Evolutionary conservation across 1,139 yeast genomes (phyloP).

Genomic region (Geotrichum aggregatum): DNA sequence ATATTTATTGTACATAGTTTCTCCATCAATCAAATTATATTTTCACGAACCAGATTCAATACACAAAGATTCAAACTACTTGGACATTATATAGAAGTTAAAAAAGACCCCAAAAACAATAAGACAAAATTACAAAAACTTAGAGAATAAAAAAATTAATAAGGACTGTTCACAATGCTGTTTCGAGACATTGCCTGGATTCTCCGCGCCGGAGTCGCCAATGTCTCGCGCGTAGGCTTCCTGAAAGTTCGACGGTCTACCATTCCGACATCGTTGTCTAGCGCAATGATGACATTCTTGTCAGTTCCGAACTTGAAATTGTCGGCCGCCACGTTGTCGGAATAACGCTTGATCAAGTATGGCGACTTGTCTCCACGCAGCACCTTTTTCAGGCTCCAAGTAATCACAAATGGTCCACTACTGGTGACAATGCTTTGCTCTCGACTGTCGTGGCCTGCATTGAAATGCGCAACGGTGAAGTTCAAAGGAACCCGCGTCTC

Average conservation of each 20-base stretch:
- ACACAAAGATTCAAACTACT: no score
- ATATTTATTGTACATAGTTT: background rate
- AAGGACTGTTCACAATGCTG: conserved; percentile 37
- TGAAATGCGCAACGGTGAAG: conserved; percentile 74
- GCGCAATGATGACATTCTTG: conserved; percentile 64
- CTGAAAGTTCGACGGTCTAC: conserved; percentile 57
- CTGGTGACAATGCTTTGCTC: conserved; percentile 75
- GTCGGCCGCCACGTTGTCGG: conserved; percentile 64
- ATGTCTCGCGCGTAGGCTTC: conserved; percentile 51
- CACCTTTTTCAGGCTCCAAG: conserved; percentile 70
- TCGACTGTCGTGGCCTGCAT: conserved; percentile 58
- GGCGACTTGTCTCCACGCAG: conserved; percentile 53
- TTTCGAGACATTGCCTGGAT: conserved; percentile 32
- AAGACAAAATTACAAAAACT: background rate
- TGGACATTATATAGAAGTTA: no score
- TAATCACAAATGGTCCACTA: conserved; percentile 72
- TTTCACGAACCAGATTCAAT: background rate
- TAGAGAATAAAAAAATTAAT: conserved; percentile 16
- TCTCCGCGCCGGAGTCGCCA: conserved; percentile 37
- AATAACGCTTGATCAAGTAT: conserved; percentile 61
- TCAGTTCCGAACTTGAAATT: conserved; percentile 73
- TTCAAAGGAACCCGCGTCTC: conserved; percentile 50
- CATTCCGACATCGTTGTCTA: conserved; percentile 68
- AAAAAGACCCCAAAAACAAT: background rate
- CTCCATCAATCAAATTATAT: background rate